A percentile compares a stretch with the other conserved stretches of the same genome.
Evolutionary conservation across 2,329 filamentous ascomycete genomes (phyloP).

Genomic region (Elsinoe arachidis): DNA sequence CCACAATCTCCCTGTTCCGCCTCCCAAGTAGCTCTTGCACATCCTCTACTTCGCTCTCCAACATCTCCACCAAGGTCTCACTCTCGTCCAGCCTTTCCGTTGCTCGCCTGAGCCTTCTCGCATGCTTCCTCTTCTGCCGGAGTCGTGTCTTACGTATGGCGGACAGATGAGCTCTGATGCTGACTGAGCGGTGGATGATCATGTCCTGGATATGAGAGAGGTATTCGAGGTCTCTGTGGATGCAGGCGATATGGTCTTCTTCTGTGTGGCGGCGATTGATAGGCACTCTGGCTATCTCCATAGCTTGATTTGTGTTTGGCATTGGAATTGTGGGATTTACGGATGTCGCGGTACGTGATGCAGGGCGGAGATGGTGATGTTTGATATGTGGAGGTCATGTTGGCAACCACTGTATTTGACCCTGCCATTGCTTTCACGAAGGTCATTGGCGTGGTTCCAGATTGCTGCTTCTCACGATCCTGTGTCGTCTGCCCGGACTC

Average conservation of each 20-base stretch:
- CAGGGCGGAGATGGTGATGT: too few species aligned
- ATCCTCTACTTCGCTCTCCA: neutral
- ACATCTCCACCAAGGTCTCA: neutral
- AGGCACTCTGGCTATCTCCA: neutral
- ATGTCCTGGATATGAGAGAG: neutral
- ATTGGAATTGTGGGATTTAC: too few species aligned
- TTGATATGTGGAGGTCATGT: too few species aligned
- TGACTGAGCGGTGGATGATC: neutral
- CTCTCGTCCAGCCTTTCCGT: neutral
- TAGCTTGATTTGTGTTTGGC: neutral
- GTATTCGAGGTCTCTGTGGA: neutral
- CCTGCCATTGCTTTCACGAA: too few species aligned
- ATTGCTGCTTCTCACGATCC: too few species aligned
- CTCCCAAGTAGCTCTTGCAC: neutral
- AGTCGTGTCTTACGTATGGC: neutral
- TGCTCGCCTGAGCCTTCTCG: neutral
- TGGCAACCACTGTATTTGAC: too few species aligned
- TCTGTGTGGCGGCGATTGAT: neutral
- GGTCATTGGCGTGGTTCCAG: too few species aligned
- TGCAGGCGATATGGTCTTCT: neutral
- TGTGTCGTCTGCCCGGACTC: too few species aligned
- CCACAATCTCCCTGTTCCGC: slow-evolving; percentile 28
- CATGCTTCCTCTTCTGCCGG: neutral
- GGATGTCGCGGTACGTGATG: too few species aligned
- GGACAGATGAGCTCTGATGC: neutral